phyloP scores from a whole-genome alignment of 371 early-diverging fungal genomes.

The Nosema muscidifuracis region DNA sequence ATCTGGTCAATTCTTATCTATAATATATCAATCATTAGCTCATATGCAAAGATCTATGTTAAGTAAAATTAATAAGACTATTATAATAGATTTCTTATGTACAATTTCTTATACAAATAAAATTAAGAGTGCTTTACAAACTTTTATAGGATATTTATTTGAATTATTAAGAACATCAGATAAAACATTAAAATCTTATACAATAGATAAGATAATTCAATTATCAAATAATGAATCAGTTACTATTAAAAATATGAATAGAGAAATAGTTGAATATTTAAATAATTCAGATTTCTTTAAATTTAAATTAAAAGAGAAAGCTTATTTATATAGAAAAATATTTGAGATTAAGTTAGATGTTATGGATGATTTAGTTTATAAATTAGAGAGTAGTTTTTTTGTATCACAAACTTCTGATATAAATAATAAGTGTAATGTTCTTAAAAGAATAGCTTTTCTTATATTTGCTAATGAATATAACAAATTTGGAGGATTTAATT shows the following conservation, averaged over 20 bases:
- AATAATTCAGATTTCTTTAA: conserved; percentile 47
- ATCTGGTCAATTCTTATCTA: not conserved
- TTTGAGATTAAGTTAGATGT: conserved; percentile 32
- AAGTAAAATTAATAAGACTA: not conserved
- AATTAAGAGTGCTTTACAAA: not conserved
- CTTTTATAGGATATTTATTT: not conserved
- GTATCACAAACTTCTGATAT: conserved; percentile 49
- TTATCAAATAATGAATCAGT: not conserved
- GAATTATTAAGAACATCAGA: not conserved
- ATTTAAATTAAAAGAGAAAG: conserved; percentile 35
- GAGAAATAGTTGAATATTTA: conserved; percentile 44
- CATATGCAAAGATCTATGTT: not conserved
- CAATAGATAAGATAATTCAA: not conserved
- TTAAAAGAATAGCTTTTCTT: conserved; percentile 51
- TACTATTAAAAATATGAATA: conserved; percentile 36
- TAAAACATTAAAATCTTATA: not conserved
- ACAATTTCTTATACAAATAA: not conserved
- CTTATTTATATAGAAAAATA: conserved; percentile 35
- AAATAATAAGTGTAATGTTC: conserved; percentile 23
- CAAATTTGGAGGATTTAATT: conserved; percentile 29
- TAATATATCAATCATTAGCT: not conserved
- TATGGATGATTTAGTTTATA: conserved; percentile 40
- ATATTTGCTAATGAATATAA: conserved; percentile 40
- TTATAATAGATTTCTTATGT: not conserved
- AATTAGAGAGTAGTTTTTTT: conserved; percentile 45